Conservation (phyloP, 768 basidiomycete genomes). For the Auricularia sp. region DNA sequence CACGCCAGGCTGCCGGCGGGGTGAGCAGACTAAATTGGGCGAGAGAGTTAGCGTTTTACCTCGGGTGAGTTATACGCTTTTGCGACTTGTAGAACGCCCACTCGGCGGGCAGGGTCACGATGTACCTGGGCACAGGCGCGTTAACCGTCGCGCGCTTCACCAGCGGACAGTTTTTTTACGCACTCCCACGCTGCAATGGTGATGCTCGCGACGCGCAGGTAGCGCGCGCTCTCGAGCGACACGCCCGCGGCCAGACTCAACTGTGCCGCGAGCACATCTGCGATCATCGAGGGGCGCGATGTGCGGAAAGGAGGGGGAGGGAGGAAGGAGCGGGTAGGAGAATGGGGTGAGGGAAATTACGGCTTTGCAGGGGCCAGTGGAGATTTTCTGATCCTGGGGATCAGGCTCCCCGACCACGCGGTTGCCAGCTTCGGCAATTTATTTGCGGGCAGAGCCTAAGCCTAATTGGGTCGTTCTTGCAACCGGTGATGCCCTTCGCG, state of each 20-base stretch:
- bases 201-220: slow-evolving; percentile 25
- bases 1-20: slow-evolving; percentile 25
- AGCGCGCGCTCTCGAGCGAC: slow-evolving; percentile 15
- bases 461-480: too few species aligned
- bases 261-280: neutral
- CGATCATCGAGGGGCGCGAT: neutral
- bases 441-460: too few species aligned
- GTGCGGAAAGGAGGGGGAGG: neutral
- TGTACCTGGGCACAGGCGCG: slow-evolving; percentile 13
- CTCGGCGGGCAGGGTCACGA: slow-evolving; percentile 24
- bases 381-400: too few species aligned
- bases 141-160: neutral
- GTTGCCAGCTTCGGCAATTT: too few species aligned
- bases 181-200: slow-evolving; percentile 31
- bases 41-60: slow-evolving; percentile 10
- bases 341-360: too few species aligned
- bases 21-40: neutral
- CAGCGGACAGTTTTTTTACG: slow-evolving; percentile 6
- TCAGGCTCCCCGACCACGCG: too few species aligned
- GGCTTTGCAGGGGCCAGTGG: too few species aligned
- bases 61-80: slow-evolving; percentile 15
- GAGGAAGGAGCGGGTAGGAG: neutral
- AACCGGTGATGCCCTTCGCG: too few species aligned
- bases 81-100: slow-evolving; percentile 25
- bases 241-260: neutral